These are phyloP conservation scores for Candida labiduridarum DNA, from an alignment of 1,139 yeast species.

Conservation along the genomic window DNA sequence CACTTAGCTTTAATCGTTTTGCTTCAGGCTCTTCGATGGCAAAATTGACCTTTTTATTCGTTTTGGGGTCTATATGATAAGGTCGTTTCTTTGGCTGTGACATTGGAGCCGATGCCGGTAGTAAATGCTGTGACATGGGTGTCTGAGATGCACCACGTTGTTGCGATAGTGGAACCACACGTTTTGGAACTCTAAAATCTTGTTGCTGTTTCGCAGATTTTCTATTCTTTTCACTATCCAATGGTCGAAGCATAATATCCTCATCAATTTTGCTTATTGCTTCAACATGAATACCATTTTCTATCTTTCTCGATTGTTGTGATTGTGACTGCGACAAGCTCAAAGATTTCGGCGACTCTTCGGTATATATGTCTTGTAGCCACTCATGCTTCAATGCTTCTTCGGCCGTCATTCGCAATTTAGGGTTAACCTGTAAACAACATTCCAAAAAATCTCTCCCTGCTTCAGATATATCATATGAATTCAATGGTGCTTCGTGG, in stretches of 20 bases:
- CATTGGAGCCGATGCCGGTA: conserved; percentile 11
- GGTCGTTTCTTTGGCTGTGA: conserved; percentile 15
- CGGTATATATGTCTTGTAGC: conserved; percentile 42
- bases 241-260: conserved; percentile 49
- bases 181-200: conserved; percentile 46
- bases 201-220: conserved; percentile 26
- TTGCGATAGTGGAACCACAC: conserved; percentile 36
- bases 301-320: conserved; percentile 59
- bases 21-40: conserved; percentile 15
- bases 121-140: conserved; percentile 42
- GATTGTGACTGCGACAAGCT: conserved; percentile 74
- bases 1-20: conserved; percentile 6
- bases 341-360: conserved; percentile 40
- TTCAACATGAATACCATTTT: conserved; percentile 46
- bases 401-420: conserved; percentile 66
- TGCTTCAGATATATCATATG: conserved; percentile 61
- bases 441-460: conserved; percentile 71
- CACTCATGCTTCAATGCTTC: conserved; percentile 76
- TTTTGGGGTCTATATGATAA: conserved; percentile 9
- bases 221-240: conserved; percentile 30
- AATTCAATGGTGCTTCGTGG: conserved; percentile 76
- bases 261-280: conserved; percentile 48
- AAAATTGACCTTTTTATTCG: conserved; percentile 6
- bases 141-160: conserved; percentile 43
- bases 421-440: conserved; percentile 75